These are phyloP conservation scores for Elasticomyces elasticus DNA, from an alignment of 495 filamentous ascomycete genomes.

Conservation along the genomic window DNA sequence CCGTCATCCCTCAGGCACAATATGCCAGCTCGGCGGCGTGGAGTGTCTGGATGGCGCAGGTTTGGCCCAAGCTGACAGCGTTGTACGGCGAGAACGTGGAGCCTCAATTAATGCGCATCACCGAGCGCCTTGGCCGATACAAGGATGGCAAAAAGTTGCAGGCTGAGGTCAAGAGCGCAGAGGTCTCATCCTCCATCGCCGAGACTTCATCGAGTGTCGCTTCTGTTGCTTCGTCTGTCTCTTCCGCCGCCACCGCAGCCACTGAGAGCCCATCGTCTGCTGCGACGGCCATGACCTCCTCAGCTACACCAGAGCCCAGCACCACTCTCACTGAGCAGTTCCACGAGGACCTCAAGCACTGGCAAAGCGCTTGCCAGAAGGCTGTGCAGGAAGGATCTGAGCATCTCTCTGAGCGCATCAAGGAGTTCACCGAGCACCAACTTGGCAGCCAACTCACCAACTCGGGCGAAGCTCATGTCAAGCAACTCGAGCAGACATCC, in stretches of 20 bases:
- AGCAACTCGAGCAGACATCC: constrained; percentile 56
- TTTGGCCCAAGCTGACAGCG: constrained; percentile 70
- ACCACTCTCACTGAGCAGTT: constrained; percentile 37
- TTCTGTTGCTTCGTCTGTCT: constrained; percentile 19
- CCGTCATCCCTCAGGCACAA: constrained; percentile 59
- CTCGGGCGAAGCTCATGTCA: constrained; percentile 56
- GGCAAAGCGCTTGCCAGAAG: constrained; percentile 76
- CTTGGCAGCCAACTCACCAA: constrained; percentile 53
- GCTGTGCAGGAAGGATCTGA: constrained; percentile 72
- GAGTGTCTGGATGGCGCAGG: constrained; percentile 57
- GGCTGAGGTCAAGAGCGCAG: constrained; percentile 46
- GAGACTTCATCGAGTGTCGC: constrained; percentile 18
- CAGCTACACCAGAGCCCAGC: constrained; percentile 6
- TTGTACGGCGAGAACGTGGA: constrained; percentile 87
- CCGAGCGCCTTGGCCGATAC: constrained; percentile 79
- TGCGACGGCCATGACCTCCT: constrained; percentile 4
- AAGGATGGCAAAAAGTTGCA: constrained; percentile 54
- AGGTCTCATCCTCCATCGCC: constrained; percentile 23
- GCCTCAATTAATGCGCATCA: constrained; percentile 86
- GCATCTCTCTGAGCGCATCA: constrained; percentile 56
- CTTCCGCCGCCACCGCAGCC: background rate
- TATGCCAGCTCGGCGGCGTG: constrained; percentile 57
- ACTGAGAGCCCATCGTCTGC: constrained; percentile 15
- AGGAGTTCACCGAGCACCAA: constrained; percentile 67
- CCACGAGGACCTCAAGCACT: constrained; percentile 64